Evolutionary conservation across 805 yeast genomes (phyloP), one percentile per base, ranked within the genome.

Genomic region (Wickerhamiella domercqiae): DNA sequence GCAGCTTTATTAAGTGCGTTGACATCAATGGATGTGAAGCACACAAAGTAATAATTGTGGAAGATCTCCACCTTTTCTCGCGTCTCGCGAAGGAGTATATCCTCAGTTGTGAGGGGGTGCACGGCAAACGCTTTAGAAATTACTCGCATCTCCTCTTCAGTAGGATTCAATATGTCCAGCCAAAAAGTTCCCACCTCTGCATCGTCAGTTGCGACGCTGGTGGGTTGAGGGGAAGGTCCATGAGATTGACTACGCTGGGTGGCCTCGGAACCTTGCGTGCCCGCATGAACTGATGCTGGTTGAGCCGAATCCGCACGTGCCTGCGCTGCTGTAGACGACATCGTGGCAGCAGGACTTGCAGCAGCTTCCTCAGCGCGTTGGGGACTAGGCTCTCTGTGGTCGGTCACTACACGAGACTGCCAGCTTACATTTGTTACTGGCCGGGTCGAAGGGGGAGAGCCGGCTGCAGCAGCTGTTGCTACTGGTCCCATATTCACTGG

Each of bases 71-170:
- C 95, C 53, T 87, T 87, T 56, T 87, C 98, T 46, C 97, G 71
- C 1, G 94, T 79, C 54, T 87, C 98, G 2, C 94, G 94, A 21
- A 86, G 60, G 42, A 80, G 78, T 34, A 87, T 86, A 60, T 87
- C 98, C 54, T 87, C 98, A 0, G 96, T 81, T 0, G 98, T 87
- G 49, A 87, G 68, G 0, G 98, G 98, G 57, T 87, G 98, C 39
- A 87, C 82, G 1, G 93, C 94, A 60, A 87, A 87, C 0, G 96
- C 75, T 50, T 83, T 83, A 20, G 93, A 73, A 11, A 87, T 49
- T 0, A 78, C 90, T 51, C 87, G 84, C 93, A 90, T 82, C 56
- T 87, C 98, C 47, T 84, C 96, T 52, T 90, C 97, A 0, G 94
- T 80, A 7, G 98, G 98, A 51, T 82, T 78, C 40, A 81, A 61